Conservation (phyloP, 352 stramenopile genomes). For the Phytophthora nicotianae region DNA sequence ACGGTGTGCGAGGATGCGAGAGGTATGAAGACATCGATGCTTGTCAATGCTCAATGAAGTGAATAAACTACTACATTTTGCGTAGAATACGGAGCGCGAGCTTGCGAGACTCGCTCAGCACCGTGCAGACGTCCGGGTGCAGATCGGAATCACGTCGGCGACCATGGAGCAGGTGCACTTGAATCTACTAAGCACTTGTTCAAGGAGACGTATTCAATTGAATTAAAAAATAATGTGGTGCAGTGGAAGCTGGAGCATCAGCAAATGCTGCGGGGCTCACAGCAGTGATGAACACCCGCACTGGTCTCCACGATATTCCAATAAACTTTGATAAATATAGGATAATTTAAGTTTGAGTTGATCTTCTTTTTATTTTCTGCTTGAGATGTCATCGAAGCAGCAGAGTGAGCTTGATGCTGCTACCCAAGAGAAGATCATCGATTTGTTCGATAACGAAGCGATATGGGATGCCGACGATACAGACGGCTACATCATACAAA, state of each 20-base stretch:
- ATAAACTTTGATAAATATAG: slow-evolving; percentile 33
- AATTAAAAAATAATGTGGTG: not conserved
- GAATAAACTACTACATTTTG: not conserved
- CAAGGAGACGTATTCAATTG: too few relatives aligned
- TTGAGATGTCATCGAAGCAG: slow-evolving; percentile 16
- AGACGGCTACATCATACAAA: slow-evolving; percentile 51
- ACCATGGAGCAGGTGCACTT: slow-evolving; percentile 36
- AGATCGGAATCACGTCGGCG: slow-evolving; percentile 31
- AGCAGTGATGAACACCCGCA: not conserved
- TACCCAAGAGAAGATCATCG: slow-evolving; percentile 35
- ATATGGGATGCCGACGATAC: slow-evolving; percentile 64
- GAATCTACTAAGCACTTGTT: not conserved
- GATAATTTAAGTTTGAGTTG: not conserved
- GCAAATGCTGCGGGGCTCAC: slow-evolving; percentile 28
- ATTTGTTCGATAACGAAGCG: slow-evolving; percentile 63
- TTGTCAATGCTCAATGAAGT: not conserved
- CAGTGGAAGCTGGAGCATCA: slow-evolving; percentile 45
- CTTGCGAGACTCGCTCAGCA: slow-evolving; percentile 29
- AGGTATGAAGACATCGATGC: slow-evolving; percentile 8
- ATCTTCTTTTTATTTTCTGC: not conserved
- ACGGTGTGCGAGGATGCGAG: slow-evolving; percentile 30
- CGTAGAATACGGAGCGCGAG: slow-evolving; percentile 31
- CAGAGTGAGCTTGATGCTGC: slow-evolving; percentile 22
- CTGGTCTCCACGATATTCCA: not conserved
- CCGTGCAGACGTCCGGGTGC: slow-evolving; percentile 23